A percentile compares a stretch with the other conserved stretches of the same genome.
These are phyloP conservation scores for Sphaerulina vaccinii DNA, from an alignment of 2,329 filamentous ascomycete genomes.

Conservation along the genomic window DNA sequence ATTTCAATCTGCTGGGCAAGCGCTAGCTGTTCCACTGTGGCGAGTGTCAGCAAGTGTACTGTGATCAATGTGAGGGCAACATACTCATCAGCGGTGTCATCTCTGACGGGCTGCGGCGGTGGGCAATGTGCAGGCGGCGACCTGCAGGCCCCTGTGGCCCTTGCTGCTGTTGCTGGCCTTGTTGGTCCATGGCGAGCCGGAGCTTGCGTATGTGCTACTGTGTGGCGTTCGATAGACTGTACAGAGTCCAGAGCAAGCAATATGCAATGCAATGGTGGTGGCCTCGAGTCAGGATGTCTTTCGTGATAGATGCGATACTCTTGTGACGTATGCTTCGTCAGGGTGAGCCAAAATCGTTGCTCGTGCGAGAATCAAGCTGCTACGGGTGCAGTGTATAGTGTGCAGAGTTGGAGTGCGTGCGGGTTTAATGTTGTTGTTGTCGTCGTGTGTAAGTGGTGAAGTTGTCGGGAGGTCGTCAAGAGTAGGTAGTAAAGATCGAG, in stretches of 20 bases:
- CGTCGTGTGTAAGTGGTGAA: background rate
- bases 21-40: slow-evolving; percentile 88
- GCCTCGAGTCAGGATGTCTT: slow-evolving; percentile 12
- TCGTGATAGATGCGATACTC: slow-evolving; percentile 17
- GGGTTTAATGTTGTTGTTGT: slow-evolving; percentile 9
- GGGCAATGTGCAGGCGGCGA: slow-evolving; percentile 92
- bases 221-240: background rate
- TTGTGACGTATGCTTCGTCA: slow-evolving; percentile 30
- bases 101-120: slow-evolving; percentile 95
- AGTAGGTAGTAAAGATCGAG: slow-evolving; percentile 15
- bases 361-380: slow-evolving; percentile 15
- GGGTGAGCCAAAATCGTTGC: slow-evolving; percentile 18
- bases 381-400: slow-evolving; percentile 14
- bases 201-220: background rate
- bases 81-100: slow-evolving; percentile 96
- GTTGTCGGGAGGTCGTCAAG: slow-evolving; percentile 3
- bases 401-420: slow-evolving; percentile 17
- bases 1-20: slow-evolving; percentile 98
- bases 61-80: slow-evolving; percentile 44
- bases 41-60: slow-evolving; percentile 34
- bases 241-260: background rate
- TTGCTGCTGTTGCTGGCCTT: slow-evolving; percentile 54
- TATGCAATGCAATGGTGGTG: slow-evolving; percentile 7
- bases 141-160: slow-evolving; percentile 67
- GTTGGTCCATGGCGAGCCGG: slow-evolving; percentile 44